A percentile compares a stretch with the other conserved stretches of the same genome.
Evolutionary conservation across 768 basidiomycete species (phyloP).

Genomic region (Pulveroboletus sp.): DNA sequence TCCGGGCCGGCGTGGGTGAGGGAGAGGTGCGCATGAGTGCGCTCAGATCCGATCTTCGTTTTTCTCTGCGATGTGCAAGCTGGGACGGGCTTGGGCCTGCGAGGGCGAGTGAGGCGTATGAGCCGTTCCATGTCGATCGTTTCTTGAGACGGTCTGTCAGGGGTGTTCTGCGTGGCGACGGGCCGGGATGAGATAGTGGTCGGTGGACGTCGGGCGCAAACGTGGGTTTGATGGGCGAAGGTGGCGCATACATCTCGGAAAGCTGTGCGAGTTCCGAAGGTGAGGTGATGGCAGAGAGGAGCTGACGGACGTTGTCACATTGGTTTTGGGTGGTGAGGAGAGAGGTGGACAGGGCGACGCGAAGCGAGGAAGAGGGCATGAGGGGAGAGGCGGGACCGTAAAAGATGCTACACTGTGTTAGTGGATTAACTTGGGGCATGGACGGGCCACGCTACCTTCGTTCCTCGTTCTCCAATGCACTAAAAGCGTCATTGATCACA

Average conservation of each 20-base stretch:
- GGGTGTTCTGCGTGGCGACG: constrained; percentile 17
- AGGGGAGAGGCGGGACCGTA: constrained; percentile 41
- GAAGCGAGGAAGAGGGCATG: constrained; percentile 38
- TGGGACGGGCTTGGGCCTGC: constrained; percentile 28
- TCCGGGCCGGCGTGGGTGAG: constrained; percentile 20
- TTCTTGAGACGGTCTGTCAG: constrained; percentile 38
- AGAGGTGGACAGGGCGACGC: constrained; percentile 68
- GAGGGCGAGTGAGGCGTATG: constrained; percentile 53
- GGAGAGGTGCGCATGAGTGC: constrained; percentile 40
- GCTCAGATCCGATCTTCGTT: constrained; percentile 52
- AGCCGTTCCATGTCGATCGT: constrained; percentile 74
- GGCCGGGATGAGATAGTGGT: constrained; percentile 44
- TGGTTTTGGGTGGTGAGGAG: constrained; percentile 74
- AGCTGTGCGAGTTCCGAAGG: constrained; percentile 71
- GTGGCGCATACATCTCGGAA: constrained; percentile 85
- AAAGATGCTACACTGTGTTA: constrained; percentile 28
- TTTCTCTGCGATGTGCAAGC: constrained; percentile 43
- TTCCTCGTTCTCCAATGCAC: constrained; percentile 66
- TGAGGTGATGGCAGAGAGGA: constrained; percentile 71
- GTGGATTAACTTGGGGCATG: background rate
- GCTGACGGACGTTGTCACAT: constrained; percentile 76
- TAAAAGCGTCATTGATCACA: constrained; percentile 64
- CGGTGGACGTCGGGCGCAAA: constrained; percentile 33
- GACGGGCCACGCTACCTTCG: constrained; percentile 48
- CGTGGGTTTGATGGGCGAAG: constrained; percentile 46